These are phyloP conservation scores for Naganishia antarctica DNA, from an alignment of 768 basidiomycete species.

Conservation along the genomic window DNA sequence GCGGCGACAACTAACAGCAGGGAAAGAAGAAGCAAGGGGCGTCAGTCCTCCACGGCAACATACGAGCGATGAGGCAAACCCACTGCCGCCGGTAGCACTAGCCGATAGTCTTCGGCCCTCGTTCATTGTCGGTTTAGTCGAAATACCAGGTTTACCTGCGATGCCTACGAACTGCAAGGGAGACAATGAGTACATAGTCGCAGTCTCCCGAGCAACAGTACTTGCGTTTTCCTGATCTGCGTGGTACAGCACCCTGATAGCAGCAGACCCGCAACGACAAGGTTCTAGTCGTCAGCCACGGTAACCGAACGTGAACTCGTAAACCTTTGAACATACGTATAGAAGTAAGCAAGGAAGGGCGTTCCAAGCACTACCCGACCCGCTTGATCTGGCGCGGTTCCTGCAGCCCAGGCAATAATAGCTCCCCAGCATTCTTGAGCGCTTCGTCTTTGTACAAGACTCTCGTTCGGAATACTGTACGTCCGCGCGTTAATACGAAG, in stretches of 20 bases:
- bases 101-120: constrained; percentile 26
- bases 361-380: constrained; percentile 45
- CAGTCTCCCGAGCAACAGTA: background rate
- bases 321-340: constrained; percentile 43
- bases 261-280: too few relatives aligned
- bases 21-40: background rate
- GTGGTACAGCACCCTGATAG: background rate
- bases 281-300: too few relatives aligned
- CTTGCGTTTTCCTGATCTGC: background rate
- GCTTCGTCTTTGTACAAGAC: constrained; percentile 35
- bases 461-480: constrained; percentile 37
- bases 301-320: too few relatives aligned
- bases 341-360: constrained; percentile 43
- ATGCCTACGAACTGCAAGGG: constrained; percentile 37
- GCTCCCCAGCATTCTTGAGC: constrained; percentile 38
- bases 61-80: too few relatives aligned
- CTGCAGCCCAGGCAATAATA: constrained; percentile 41
- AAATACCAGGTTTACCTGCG: constrained; percentile 41
- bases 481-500: constrained; percentile 33
- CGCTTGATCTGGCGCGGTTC: constrained; percentile 36
- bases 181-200: background rate
- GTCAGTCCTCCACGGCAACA: too few relatives aligned
- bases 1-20: constrained; percentile 59
- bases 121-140: constrained; percentile 36
- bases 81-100: constrained; percentile 32